Evolutionary conservation across 139 green algal species (phyloP).

Genomic region (Astrephomene gubernaculifera): DNA sequence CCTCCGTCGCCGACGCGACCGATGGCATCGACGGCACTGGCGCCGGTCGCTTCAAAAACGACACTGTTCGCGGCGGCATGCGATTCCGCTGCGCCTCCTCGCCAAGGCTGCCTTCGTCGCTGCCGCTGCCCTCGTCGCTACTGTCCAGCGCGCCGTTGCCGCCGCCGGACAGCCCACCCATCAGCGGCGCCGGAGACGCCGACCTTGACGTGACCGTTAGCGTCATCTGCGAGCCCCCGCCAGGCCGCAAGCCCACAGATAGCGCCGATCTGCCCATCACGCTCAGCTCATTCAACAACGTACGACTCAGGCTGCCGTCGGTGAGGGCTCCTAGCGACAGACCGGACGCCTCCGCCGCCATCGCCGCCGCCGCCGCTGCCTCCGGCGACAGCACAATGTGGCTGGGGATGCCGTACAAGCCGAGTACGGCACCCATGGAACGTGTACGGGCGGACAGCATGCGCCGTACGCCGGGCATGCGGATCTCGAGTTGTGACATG

Average conservation of each 20-base stretch:
- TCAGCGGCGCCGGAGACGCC: background rate
- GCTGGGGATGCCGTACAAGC: background rate
- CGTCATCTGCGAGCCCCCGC: too few relatives aligned
- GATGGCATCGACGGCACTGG: background rate
- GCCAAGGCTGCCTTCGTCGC: background rate
- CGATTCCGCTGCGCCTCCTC: background rate
- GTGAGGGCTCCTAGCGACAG: too few relatives aligned
- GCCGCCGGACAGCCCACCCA: background rate
- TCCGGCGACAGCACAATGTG: constrained; percentile 17
- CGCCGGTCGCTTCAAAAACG: background rate
- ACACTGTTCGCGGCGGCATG: too few relatives aligned
- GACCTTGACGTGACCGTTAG: too few relatives aligned
- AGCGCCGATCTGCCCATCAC: constrained; percentile 12
- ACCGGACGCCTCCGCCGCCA: background rate
- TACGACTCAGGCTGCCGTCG: too few relatives aligned
- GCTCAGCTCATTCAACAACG: constrained; percentile 4
- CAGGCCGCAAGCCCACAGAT: too few relatives aligned
- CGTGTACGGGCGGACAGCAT: background rate
- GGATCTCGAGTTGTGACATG: background rate
- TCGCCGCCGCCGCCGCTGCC: background rate
- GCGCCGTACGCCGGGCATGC: background rate
- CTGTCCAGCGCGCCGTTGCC: background rate
- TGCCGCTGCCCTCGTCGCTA: constrained; percentile 4
- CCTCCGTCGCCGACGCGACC: background rate
- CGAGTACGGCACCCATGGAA: background rate